These are phyloP conservation scores for Monosporascus sp. DNA, from an alignment of 2,329 filamentous ascomycete genomes.

Conservation along the genomic window DNA sequence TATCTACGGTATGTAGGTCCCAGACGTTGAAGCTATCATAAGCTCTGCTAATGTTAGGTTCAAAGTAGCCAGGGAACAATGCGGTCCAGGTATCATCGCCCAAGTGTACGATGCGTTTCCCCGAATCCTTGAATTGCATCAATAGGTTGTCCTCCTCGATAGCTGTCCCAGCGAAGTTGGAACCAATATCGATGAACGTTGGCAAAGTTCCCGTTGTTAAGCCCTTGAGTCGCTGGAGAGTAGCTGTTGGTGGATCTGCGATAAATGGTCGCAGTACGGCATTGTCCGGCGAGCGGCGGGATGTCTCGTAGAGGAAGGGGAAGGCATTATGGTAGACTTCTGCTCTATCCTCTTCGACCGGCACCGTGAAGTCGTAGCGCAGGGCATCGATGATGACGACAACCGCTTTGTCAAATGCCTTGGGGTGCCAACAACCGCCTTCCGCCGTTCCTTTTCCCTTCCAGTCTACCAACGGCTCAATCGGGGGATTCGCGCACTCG, in stretches of 20 bases:
- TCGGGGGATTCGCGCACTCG: conserved; percentile 62
- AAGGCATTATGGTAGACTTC: conserved; percentile 82
- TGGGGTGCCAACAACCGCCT: conserved; percentile 91
- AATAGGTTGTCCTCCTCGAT: conserved; percentile 87
- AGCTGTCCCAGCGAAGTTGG: conserved; percentile 88
- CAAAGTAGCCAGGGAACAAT: conserved; percentile 90
- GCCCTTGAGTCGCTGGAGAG: conserved; percentile 86
- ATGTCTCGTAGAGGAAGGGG: conserved; percentile 79
- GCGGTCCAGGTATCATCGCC: conserved; percentile 98
- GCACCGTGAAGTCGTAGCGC: conserved; percentile 94
- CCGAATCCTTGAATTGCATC: conserved; percentile 58
- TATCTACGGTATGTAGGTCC: conserved; percentile 95
- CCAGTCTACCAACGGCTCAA: conserved; percentile 44
- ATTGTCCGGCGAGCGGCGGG: conserved; percentile 66
- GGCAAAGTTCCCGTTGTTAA: conserved; percentile 92
- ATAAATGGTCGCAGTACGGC: conserved; percentile 93
- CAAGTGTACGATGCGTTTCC: conserved; percentile 78
- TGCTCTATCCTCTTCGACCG: conserved; percentile 49
- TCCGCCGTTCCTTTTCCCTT: conserved; percentile 38
- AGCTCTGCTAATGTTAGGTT: conserved; percentile 74
- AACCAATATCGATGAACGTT: conserved; percentile 89
- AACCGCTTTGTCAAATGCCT: conserved; percentile 86
- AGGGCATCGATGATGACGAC: conserved; percentile 89
- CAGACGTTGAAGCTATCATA: conserved; percentile 99
- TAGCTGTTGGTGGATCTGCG: conserved; percentile 91